phyloP scores from a whole-genome alignment of 768 basidiomycete species.

The Xerocomellus intermedius region DNA sequence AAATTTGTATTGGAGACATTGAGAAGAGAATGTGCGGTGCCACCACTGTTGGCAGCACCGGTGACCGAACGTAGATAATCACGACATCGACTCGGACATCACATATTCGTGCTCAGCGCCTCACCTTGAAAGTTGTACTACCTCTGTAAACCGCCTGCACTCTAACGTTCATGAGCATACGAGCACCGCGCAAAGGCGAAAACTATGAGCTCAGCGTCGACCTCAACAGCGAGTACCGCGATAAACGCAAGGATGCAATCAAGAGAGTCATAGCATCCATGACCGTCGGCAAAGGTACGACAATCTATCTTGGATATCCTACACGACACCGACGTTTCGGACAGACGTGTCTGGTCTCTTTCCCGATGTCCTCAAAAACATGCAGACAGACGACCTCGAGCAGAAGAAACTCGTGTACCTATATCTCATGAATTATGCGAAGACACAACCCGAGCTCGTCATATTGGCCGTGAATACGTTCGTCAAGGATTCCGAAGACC shows the following conservation, averaged over 20 bases:
- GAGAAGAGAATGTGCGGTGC: too few relatives aligned
- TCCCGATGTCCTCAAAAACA: constrained; percentile 98
- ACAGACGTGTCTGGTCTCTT: constrained; percentile 91
- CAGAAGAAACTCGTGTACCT: constrained; percentile 99
- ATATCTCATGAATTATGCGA: constrained; percentile 99
- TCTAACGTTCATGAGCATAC: constrained; percentile 40
- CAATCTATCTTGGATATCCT: not conserved
- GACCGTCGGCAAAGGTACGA: constrained; percentile 95
- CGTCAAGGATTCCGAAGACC: constrained; percentile 95
- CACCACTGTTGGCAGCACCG: not conserved
- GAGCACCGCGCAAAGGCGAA: constrained; percentile 77
- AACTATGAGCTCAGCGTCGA: constrained; percentile 97
- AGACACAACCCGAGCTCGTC: constrained; percentile 97
- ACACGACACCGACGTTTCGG: constrained; percentile 4
- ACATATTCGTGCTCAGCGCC: not conserved
- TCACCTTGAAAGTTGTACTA: not conserved
- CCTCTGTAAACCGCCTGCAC: constrained; percentile 3
- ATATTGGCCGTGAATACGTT: constrained; percentile 99
- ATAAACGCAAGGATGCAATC: constrained; percentile 97
- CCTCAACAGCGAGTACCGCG: constrained; percentile 94
- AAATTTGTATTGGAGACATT: too few relatives aligned
- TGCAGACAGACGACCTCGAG: constrained; percentile 99
- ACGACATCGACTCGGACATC: not conserved
- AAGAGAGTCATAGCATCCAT: constrained; percentile 97
- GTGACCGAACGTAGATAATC: not conserved